Base-by-base conservation (phyloP, 2,329 filamentous ascomycete species). In the Hypocreales sp. region DNA sequence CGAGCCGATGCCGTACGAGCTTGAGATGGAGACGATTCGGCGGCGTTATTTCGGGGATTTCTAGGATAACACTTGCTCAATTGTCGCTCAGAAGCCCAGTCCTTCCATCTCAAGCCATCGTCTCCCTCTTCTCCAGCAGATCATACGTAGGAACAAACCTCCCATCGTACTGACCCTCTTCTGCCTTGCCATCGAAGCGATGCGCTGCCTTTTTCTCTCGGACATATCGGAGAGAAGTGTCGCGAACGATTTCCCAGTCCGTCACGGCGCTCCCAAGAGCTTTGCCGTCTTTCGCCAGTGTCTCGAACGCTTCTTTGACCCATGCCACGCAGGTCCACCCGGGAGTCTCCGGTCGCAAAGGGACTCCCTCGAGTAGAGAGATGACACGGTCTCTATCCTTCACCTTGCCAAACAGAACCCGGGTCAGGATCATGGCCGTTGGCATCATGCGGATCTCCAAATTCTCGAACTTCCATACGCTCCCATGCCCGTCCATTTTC, bases 31-130 rank as follows among this genome's bases (percentile, higher is more conserved):
- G 20, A 20, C 11, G 2, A 40, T 40, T 13, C 22, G 33, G 12
- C 28, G 27, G 8, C 30, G 31, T 15, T 37, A 37, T 68, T 31
- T 62, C 59, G 35, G 66, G 56, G 42, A 73, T 58, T 23, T 8
- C 10, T 23, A 23, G 22, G 10, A 13, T 13, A 7, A 8, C 11
- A 22, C 7, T 22, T 22, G n/a, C 5, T 10, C 5, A 10, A 21
- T 12, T 21, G n/a, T 6, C 10, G 20, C 7, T 21, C 5, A 21
- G 40, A 72, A 72, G 17, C n/a, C n/a, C n/a, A n/a, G n/a, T n/a
- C n/a, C n/a, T n/a, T n/a, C n/a, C n/a, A n/a, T n/a, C n/a, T n/a
- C n/a, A n/a, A n/a, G n/a, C n/a, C n/a, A n/a, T n/a, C n/a, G n/a
- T n/a, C n/a, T n/a, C n/a, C n/a, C 60, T 61, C 19, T 52, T 57